Percentiles rank a stretch among this genome's conserved stretches.
Evolutionary conservation across 352 stramenopile species (phyloP).

Genomic region (Globisporangium nagaii): DNA sequence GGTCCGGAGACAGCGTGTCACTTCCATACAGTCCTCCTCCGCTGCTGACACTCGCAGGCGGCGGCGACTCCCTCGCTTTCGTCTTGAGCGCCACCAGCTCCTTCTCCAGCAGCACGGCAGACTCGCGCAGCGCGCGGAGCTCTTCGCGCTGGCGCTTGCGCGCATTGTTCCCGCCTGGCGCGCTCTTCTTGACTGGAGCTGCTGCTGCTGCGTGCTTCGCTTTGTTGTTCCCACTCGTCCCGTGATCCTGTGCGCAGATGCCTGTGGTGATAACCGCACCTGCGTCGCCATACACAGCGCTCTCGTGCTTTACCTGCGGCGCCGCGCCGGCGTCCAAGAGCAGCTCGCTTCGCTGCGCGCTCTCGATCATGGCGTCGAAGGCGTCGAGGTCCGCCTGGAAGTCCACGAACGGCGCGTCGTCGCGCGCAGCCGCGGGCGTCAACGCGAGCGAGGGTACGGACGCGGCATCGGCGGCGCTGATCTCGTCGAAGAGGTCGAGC

Average conservation of each 20-base stretch:
- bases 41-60: background rate
- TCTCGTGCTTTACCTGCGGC: background rate
- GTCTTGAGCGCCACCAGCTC: background rate
- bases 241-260: too few species aligned
- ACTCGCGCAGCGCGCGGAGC: background rate
- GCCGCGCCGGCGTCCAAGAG: background rate
- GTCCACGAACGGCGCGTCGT: background rate
- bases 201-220: too few species aligned
- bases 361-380: background rate
- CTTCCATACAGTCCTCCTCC: background rate
- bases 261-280: too few species aligned
- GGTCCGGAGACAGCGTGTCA: background rate
- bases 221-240: too few species aligned
- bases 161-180: conserved; percentile 2
- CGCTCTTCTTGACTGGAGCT: background rate
- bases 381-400: conserved; percentile 8
- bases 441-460: too few species aligned
- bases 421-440: background rate
- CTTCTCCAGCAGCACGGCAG: background rate
- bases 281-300: background rate
- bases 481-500: conserved; percentile 1
- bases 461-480: background rate
- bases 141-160: conserved; percentile 10
- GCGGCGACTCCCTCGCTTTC: background rate
- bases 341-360: background rate